Evolutionary conservation across 495 filamentous ascomycete species (phyloP), one percentile per base, ranked within the genome.

Genomic region (Neurospora tetrasperma): DNA sequence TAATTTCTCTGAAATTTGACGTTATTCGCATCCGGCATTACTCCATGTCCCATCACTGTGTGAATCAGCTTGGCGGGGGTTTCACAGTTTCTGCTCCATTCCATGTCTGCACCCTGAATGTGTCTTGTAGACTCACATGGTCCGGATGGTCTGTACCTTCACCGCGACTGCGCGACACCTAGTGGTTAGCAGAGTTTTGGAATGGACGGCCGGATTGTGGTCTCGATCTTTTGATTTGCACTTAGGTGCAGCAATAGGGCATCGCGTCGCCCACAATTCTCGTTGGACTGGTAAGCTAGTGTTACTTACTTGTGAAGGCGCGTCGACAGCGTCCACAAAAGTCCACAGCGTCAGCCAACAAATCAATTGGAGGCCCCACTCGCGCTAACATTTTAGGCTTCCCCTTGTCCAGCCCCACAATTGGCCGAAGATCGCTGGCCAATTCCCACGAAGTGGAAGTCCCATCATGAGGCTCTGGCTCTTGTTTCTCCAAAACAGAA

Each of bases 201-300:
- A 20, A 66, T 14, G 6, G 54, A 31, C 27, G 27, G 27, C n/a
- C n/a, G n/a, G 27, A 31, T 7, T 16, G 54, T 14, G 54, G 54
- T 66, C 54, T 66, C 54, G 54, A 66, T 66, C 54, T 66, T 66
- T 66, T 35, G 27, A 66, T 66, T 66, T 66, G 54, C 54, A 62
- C 54, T 35, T 62, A 27, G 54, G 31, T 62, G 54, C 23, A 62
- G 14, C 54, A 35, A 9, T 35, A 62, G 6, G 27, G 14, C 27
- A 62, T 62, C 54, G 54, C 54, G 27, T 62, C 54, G 54, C 54
- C 48, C 48, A 59, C 48, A 59, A 59, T 59, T 62, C 54, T 62
- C 0, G 27, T 62, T 62, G 12, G 54, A 18, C 27, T 62, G 48
- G 11, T 27, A 38, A 38, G 35, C 35, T 38, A 38, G 35, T 38